Base-by-base conservation (phyloP, 768 basidiomycete species). In the Boletus insuetus region DNA sequence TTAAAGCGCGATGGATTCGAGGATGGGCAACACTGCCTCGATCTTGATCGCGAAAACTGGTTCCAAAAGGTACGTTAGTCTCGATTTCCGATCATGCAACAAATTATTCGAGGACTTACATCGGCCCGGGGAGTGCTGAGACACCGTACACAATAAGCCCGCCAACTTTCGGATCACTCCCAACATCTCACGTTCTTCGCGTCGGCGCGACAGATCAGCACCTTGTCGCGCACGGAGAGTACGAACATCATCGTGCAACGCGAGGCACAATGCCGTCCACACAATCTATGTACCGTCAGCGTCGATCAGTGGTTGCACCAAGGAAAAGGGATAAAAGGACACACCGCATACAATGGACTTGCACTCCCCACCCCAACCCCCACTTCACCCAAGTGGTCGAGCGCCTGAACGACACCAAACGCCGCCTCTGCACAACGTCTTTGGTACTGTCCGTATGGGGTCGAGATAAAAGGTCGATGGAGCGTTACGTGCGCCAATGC, bases 401-500 rank as follows among this genome's bases (percentile, higher is more conserved):
- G 16, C 17, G 56, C 42, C 6, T 39, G 55, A 12, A 64, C 59
- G 11, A 61, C 54, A 0, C 48, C 37, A 26, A 65, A 20, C 14
- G 62, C 65, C 0, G 47, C 60, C 2, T 64, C 61, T 6, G 62
- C 35, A 14, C 65, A 62, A 14, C 58, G 55, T 20, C 41, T 40
- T 22, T 57, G 54, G 3, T 65, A 71, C 1, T 35, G 53, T 0
- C 19, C 37, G 40, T 65, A 44, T 6, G 22, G 19, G 2, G 58
- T 55, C 29, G 52, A 38, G 14, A 54, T 43, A 17, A 73, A 61
- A 0, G 65, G 54, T 16, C 55, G 56, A 17, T 71, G 65, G 6
- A 72, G 62, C 1, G 49, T 62, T 0, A 66, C 52, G 29, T 61
- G 55, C 40, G 67, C 71, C n/a, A 71, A 58, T 3, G 69, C 64